phyloP scores from a whole-genome alignment of 2,329 filamentous ascomycete species.

The Paecilomyces formosus region DNA sequence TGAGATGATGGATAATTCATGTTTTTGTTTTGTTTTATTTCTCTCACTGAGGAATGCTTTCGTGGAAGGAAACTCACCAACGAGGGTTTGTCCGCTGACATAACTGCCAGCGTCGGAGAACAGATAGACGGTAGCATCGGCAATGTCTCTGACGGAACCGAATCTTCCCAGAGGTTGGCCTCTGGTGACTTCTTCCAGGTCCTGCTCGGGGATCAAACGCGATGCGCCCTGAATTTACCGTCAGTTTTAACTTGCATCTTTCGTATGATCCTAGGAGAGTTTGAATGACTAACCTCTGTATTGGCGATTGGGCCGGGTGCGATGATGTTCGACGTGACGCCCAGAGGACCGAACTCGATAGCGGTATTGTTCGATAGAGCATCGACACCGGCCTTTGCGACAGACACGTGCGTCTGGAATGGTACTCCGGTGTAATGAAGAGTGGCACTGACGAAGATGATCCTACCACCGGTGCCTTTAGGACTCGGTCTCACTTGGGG shows the following conservation, averaged over 20 bases:
- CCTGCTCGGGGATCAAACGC: slow-evolving; percentile 50
- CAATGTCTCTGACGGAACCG: slow-evolving; percentile 78
- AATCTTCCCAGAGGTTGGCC: slow-evolving; percentile 65
- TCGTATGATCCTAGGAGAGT: not conserved
- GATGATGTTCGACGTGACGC: slow-evolving; percentile 81
- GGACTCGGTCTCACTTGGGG: slow-evolving; percentile 26
- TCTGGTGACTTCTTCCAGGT: slow-evolving; percentile 40
- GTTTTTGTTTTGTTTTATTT: too few relatives aligned
- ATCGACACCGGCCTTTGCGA: slow-evolving; percentile 87
- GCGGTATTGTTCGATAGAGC: slow-evolving; percentile 71
- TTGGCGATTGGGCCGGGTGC: slow-evolving; percentile 77
- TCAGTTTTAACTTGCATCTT: not conserved
- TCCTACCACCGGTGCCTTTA: slow-evolving; percentile 64
- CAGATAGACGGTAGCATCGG: slow-evolving; percentile 83
- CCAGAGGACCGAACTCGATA: slow-evolving; percentile 82
- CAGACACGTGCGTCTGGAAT: slow-evolving; percentile 80
- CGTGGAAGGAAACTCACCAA: slow-evolving; percentile 44
- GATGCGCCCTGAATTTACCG: slow-evolving; percentile 51
- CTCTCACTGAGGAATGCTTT: too few relatives aligned
- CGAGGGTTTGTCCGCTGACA: slow-evolving; percentile 73
- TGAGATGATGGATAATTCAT: not conserved
- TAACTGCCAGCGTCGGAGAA: slow-evolving; percentile 82
- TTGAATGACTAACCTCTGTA: slow-evolving; percentile 53
- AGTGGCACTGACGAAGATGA: slow-evolving; percentile 83
- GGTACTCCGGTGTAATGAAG: slow-evolving; percentile 85